phyloP scores from a whole-genome alignment of 208 protist genomes.

The Crithidia sp. region DNA sequence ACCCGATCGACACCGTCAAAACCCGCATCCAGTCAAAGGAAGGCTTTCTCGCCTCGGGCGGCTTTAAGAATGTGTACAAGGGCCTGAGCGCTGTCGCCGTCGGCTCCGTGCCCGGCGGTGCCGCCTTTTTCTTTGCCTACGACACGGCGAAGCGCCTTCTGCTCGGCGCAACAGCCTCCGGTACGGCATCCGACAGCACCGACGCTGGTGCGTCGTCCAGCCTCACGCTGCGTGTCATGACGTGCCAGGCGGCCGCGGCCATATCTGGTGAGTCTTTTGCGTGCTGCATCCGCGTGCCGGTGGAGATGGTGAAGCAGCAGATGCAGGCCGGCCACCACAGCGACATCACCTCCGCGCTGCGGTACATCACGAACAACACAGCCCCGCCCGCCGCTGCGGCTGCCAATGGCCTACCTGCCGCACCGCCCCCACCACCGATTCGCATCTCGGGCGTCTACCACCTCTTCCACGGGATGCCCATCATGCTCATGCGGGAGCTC shows the following conservation, averaged over 20 bases:
- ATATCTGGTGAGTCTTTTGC: conserved; percentile 81
- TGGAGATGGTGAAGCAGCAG: conserved; percentile 93
- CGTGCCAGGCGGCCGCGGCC: conserved; percentile 66
- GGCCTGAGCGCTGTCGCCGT: conserved; percentile 85
- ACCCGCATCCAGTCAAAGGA: conserved; percentile 87
- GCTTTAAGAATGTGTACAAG: conserved; percentile 85
- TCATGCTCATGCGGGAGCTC: conserved; percentile 87
- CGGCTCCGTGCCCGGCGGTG: conserved; percentile 89
- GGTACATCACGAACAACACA: conserved; percentile 57
- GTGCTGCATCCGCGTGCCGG: conserved; percentile 88
- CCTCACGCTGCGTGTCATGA: conserved; percentile 22
- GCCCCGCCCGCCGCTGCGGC: conserved; percentile 2
- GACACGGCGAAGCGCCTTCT: conserved; percentile 42
- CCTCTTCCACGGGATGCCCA: conserved; percentile 84
- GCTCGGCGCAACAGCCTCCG: conserved; percentile 2
- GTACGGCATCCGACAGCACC: not conserved
- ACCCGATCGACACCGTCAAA: conserved; percentile 94
- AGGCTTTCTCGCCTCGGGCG: conserved; percentile 82
- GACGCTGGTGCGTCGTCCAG: not conserved
- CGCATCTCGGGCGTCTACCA: conserved; percentile 51
- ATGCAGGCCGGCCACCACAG: conserved; percentile 83
- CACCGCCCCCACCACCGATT: conserved; percentile 9
- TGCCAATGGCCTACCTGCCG: not conserved
- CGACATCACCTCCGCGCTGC: conserved; percentile 38
- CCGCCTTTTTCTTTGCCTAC: conserved; percentile 91